Base-by-base conservation (phyloP, 2,329 filamentous ascomycete genomes). In the Meredithiella fracta region DNA sequence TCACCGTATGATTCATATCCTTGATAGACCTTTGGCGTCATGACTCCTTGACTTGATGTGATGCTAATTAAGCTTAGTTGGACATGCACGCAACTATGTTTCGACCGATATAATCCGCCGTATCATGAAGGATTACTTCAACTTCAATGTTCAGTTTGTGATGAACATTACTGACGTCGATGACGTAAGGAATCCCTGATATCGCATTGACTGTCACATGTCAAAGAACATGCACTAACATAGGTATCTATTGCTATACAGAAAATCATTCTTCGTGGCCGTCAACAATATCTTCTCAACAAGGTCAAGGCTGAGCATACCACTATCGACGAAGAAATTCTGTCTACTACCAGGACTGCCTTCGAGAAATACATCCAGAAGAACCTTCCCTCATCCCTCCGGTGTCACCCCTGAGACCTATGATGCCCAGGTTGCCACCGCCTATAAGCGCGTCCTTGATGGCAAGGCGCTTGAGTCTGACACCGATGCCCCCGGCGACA, bases 81-180 rank as follows among this genome's bases (percentile, higher is more conserved):
- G 87, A 29, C 88, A 94, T 68, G 88, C 86, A 29, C 76, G 87
- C 62, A 94, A 94, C 71, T 94, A 94, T 77, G 86, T 94, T 60
- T 86, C 83, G 52, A 91, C 86, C 49, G 89, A 95, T 67, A 89
- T 94, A 61, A 82, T 94, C 62, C 79, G 89, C 59, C 81, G 89
- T 63, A 86, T 94, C 63, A 70, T 94, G 68, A 74, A 78, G 64
- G 81, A 91, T 67, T 91, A 92, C 69, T 94, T 94, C 67, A 79
- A 80, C 59, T 92, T 85, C 67, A 73, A 88, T 44, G 79, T 95
- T 61, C 80, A 82, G 59, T 94, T 94, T 70, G 86, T 94, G 61
- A 92, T 94, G 83, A 94, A 94, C 70, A 88, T 92, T 60, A 94
- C 89, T 26, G 89, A 91, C 63, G 77, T 91, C 40, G 85, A 89